Evolutionary conservation across 257 asterid species (phyloP).

Genomic region (Avicennia marina): DNA sequence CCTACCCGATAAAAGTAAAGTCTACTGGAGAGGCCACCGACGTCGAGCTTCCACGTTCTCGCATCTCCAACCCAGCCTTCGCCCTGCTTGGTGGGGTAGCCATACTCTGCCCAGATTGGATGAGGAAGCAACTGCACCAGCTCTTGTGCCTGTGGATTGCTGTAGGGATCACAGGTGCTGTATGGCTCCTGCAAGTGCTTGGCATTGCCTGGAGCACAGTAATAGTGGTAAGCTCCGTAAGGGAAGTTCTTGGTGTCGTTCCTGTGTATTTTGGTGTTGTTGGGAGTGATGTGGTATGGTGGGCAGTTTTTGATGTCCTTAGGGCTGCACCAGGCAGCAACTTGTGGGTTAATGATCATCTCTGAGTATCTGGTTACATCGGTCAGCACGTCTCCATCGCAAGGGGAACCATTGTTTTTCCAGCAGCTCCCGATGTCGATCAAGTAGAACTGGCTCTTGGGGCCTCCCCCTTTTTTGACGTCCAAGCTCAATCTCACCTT

Average conservation of each 20-base stretch:
- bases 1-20: slow-evolving; percentile 58
- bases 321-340: slow-evolving; percentile 56
- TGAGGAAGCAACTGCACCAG: slow-evolving; percentile 75
- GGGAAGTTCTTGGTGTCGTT: slow-evolving; percentile 42
- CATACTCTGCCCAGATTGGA: slow-evolving; percentile 73
- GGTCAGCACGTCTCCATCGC: slow-evolving; percentile 68
- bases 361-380: slow-evolving; percentile 78
- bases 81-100: slow-evolving; percentile 65
- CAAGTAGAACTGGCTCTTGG: slow-evolving; percentile 65
- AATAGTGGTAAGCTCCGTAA: slow-evolving; percentile 65
- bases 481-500: slow-evolving; percentile 60
- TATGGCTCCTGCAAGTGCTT: slow-evolving; percentile 43
- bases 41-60: slow-evolving; percentile 69
- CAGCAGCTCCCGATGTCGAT: slow-evolving; percentile 91
- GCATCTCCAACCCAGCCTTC: slow-evolving; percentile 79
- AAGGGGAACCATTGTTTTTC: slow-evolving; percentile 75
- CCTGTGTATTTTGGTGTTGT: slow-evolving; percentile 55
- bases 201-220: slow-evolving; percentile 66
- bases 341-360: slow-evolving; percentile 68
- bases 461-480: slow-evolving; percentile 68
- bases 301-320: slow-evolving; percentile 46
- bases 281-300: slow-evolving; percentile 62
- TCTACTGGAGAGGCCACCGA: slow-evolving; percentile 51
- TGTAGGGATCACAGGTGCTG: slow-evolving; percentile 58
- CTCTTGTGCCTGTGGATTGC: slow-evolving; percentile 89